Conservation (phyloP, 2,329 filamentous ascomycete genomes). For the Nakataea oryzae region DNA sequence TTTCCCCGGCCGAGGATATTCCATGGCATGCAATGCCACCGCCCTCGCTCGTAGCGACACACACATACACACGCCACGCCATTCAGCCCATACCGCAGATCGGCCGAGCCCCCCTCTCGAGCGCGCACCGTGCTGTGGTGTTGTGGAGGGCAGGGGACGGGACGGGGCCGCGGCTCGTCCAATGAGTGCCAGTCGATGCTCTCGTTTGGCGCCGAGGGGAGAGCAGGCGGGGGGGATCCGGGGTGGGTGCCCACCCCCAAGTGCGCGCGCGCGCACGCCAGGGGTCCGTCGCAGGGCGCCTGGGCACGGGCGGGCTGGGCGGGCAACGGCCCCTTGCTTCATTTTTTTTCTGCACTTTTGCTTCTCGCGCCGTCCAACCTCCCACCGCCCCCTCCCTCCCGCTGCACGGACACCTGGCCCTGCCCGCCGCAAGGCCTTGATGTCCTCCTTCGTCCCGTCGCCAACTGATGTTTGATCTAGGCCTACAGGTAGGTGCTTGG, state of each 20-base stretch:
- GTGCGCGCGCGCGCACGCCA: neutral
- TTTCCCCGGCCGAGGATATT: too few relatives aligned
- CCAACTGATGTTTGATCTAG: neutral
- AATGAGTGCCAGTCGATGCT: neutral
- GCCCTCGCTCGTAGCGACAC: neutral
- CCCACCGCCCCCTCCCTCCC: too few relatives aligned
- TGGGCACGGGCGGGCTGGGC: neutral
- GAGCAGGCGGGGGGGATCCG: neutral
- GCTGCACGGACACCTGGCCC: too few relatives aligned
- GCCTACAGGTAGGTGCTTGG: too few relatives aligned
- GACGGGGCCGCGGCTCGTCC: too few relatives aligned
- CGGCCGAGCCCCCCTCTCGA: neutral
- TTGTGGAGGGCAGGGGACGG: neutral
- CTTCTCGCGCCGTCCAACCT: neutral
- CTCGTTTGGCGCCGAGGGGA: neutral
- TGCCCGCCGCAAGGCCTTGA: too few relatives aligned
- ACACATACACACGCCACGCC: too few relatives aligned
- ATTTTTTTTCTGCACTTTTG: neutral
- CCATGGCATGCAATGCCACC: neutral
- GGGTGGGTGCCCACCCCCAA: too few relatives aligned
- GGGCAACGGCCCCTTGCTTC: neutral
- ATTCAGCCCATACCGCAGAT: neutral
- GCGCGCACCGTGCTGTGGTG: too few relatives aligned
- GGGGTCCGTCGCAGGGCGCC: neutral
- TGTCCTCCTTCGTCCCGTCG: neutral